Evolutionary conservation across 2,329 filamentous ascomycete genomes (phyloP), one percentile per base, ranked within the genome.

Genomic region (Paraphoma chrysanthemicola): DNA sequence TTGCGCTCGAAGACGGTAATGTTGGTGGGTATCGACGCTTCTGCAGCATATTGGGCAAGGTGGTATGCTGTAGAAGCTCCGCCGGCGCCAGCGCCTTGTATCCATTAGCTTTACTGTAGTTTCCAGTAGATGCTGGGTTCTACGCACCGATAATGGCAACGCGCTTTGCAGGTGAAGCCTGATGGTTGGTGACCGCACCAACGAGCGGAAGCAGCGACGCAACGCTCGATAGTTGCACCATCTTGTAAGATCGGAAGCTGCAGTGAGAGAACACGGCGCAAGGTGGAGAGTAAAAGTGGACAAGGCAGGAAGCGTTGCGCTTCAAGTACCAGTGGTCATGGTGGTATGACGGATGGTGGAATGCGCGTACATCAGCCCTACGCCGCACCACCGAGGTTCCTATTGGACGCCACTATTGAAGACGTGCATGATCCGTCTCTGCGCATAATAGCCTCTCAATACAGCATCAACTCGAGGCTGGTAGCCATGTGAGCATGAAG

Each of bases 1-100:
- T 87, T 88, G 65, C 89, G 90, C 71, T 99, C 95, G 74, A 94
- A 97, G 29, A 99, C 82, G 18, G 93, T 96, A 67, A 98, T 89
- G 64, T 96, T 90, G 56, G 94, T 72, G 1, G 83, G 79, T 16
- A 90, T 76, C n/a, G 83, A 74, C 23, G 80, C 81, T 55, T 85
- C 78, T 4, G 85, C 78, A 18, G 91, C 90, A 74, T 88, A 93
- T 69, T 89, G 86, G 39, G 84, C 83, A 45, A 99, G 82, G 70
- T 94, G 87, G 76, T 95, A 97, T 0, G 95, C 93, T 2, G 93
- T 82, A 1, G 93, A 96, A 4, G 95, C 87, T 30, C 95, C 95
- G 30, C 88, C 94, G 43, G 95, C 89, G 45, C 95, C 95, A 65
- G 94, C 94, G 59, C 95, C 94, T 96, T 41, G 14, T 23, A 4